Conservation (phyloP, 805 yeast species). For the Schwanniomyces pseudopolymorphus region DNA sequence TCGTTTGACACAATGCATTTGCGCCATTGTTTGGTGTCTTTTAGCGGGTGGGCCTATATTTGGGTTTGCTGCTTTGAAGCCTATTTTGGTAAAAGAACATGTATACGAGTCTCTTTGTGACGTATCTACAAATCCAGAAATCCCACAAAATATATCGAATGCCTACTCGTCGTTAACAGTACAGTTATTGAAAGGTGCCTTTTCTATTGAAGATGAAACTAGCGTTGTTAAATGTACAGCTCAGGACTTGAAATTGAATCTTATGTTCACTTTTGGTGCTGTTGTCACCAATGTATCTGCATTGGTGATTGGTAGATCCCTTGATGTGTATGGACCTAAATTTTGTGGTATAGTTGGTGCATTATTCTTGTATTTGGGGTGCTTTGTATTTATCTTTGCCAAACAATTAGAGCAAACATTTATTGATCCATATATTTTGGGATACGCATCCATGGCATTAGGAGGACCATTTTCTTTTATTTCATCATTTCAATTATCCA, state of each 20-base stretch:
- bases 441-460: constrained; percentile 52
- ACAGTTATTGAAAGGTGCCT: constrained; percentile 7
- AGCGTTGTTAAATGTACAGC: constrained; percentile 44
- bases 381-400: constrained; percentile 45
- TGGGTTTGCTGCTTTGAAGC: constrained; percentile 61
- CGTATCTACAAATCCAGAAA: constrained; percentile 6
- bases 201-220: constrained; percentile 14
- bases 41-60: constrained; percentile 59
- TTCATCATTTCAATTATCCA: constrained; percentile 56
- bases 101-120: constrained; percentile 46
- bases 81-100: constrained; percentile 48
- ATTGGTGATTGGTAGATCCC: constrained; percentile 46
- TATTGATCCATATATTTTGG: constrained; percentile 53
- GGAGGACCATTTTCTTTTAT: constrained; percentile 61
- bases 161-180: constrained; percentile 10
- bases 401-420: constrained; percentile 17
- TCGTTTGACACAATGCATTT: constrained; percentile 41
- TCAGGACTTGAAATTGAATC: constrained; percentile 54
- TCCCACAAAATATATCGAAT: constrained; percentile 7
- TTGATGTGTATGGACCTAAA: constrained; percentile 53
- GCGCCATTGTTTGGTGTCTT: constrained; percentile 56
- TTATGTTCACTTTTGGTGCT: constrained; percentile 61
- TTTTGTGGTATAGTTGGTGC: constrained; percentile 56
- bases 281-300: constrained; percentile 57
- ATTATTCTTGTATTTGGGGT: constrained; percentile 43